These are phyloP conservation scores for Agrocybe praecox DNA, from an alignment of 768 basidiomycete genomes.

Conservation along the genomic window DNA sequence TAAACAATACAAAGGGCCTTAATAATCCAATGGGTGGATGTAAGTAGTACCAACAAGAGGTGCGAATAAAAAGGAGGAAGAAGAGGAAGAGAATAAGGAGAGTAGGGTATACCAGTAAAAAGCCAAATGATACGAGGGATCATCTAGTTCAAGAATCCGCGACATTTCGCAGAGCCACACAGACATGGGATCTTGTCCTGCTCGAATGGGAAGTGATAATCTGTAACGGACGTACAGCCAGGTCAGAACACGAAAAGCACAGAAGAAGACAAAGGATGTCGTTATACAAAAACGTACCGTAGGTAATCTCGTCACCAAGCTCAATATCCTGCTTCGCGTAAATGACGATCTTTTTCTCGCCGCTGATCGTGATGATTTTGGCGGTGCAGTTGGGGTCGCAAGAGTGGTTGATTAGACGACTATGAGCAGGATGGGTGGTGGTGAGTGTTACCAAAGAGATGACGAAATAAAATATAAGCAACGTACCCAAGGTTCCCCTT, in stretches of 20 bases:
- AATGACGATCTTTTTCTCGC: constrained; percentile 98
- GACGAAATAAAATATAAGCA: constrained; percentile 5
- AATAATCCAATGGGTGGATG: too few relatives aligned
- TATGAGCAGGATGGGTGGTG: constrained; percentile 29
- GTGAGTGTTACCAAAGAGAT: constrained; percentile 7
- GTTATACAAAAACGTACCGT: constrained; percentile 61
- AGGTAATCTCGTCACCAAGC: constrained; percentile 97
- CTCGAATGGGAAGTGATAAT: constrained; percentile 99
- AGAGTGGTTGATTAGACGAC: constrained; percentile 97
- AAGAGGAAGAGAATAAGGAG: constrained; percentile 1
- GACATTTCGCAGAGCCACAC: constrained; percentile 88
- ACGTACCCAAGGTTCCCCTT: constrained; percentile 97
- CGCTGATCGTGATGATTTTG: constrained; percentile 88
- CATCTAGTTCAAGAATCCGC: constrained; percentile 94
- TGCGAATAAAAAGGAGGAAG: constrained; percentile 7
- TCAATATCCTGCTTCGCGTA: constrained; percentile 97
- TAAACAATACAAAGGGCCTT: too few relatives aligned
- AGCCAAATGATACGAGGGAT: constrained; percentile 18
- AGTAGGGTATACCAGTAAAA: constrained; percentile 23
- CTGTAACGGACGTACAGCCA: constrained; percentile 36
- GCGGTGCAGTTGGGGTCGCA: constrained; percentile 95
- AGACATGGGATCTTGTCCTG: constrained; percentile 96
- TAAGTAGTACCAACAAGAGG: neutral
- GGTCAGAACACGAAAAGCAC: neutral
- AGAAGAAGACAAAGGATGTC: neutral